A percentile compares a stretch with the other conserved stretches of the same genome.
Conservation (phyloP, 2,329 filamentous ascomycete species). For the Dactylonectria estremocensis region DNA sequence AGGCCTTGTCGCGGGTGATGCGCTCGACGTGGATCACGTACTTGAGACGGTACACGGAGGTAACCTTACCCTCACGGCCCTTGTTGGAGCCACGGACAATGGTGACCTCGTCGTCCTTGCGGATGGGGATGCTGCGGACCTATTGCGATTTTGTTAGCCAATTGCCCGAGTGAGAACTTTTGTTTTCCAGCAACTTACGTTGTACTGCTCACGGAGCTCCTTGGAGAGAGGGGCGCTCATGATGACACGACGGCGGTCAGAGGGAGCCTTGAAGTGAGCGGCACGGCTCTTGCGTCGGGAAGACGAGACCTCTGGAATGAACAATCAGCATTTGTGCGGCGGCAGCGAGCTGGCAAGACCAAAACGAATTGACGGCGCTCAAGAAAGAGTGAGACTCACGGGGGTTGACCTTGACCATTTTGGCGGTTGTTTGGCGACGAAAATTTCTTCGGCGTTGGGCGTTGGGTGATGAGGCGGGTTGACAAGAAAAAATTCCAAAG, state of each 20-base stretch:
- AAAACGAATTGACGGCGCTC: neutral
- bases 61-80: conserved; percentile 98
- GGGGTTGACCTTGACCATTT: conserved; percentile 81
- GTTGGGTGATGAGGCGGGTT: conserved; percentile 48
- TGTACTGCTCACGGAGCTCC: conserved; percentile 99
- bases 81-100: conserved; percentile 96
- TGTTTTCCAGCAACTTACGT: conserved; percentile 74
- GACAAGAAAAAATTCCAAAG: conserved; percentile 33
- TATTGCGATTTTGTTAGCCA: conserved; percentile 54
- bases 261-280: conserved; percentile 96
- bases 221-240: conserved; percentile 97
- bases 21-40: conserved; percentile 98
- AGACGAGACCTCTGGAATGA: conserved; percentile 71
- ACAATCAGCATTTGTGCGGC: conserved; percentile 25
- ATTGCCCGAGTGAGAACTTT: neutral
- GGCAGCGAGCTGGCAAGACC: neutral
- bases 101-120: conserved; percentile 96
- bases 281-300: conserved; percentile 99
- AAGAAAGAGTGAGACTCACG: conserved; percentile 58
- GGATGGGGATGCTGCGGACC: conserved; percentile 96
- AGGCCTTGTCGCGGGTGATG: conserved; percentile 96
- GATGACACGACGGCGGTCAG: conserved; percentile 93
- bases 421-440: conserved; percentile 57
- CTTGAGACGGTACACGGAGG: conserved; percentile 97
- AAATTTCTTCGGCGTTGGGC: conserved; percentile 49